A percentile compares a stretch with the other conserved stretches of the same genome.
These are phyloP conservation scores for Saturnispora quitensis DNA, from an alignment of 805 yeast genomes.

Conservation along the genomic window DNA sequence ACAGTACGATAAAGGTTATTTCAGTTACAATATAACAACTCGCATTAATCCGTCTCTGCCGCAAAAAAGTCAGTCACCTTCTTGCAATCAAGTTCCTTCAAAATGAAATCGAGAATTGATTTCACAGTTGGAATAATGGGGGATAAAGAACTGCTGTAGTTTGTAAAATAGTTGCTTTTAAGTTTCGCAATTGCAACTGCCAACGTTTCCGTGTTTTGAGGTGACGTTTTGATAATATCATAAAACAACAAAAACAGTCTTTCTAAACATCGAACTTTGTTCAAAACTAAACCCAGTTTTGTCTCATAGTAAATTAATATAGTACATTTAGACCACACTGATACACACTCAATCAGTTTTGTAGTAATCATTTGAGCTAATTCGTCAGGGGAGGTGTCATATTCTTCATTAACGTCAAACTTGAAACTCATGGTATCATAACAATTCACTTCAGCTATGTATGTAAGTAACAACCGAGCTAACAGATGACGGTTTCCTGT, in stretches of 20 bases:
- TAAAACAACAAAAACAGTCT: slow-evolving; percentile 14
- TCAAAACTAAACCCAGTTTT: not conserved
- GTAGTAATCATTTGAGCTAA: not conserved
- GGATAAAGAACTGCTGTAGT: slow-evolving; percentile 1
- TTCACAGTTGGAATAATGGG: slow-evolving; percentile 8
- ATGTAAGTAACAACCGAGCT: not conserved
- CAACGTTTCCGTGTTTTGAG: not conserved
- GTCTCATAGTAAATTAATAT: not conserved
- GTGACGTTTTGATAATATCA: not conserved
- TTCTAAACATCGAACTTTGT: slow-evolving; percentile 17
- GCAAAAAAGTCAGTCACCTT: slow-evolving; percentile 9
- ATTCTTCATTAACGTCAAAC: not conserved
- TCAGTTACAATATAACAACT: no score
- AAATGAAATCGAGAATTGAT: slow-evolving; percentile 11
- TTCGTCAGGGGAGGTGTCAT: not conserved
- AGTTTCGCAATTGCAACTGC: not conserved
- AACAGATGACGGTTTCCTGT: not conserved
- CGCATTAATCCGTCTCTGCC: not conserved
- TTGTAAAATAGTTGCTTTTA: slow-evolving; percentile 8
- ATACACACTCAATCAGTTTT: not conserved
- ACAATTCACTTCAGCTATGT: not conserved
- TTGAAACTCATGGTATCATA: not conserved
- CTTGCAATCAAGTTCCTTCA: slow-evolving; percentile 2
- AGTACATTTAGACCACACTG: not conserved
- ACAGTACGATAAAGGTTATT: not conserved